These are phyloP conservation scores for Coleophoma crateriformis DNA, from an alignment of 2,329 filamentous ascomycete species.

Conservation along the genomic window DNA sequence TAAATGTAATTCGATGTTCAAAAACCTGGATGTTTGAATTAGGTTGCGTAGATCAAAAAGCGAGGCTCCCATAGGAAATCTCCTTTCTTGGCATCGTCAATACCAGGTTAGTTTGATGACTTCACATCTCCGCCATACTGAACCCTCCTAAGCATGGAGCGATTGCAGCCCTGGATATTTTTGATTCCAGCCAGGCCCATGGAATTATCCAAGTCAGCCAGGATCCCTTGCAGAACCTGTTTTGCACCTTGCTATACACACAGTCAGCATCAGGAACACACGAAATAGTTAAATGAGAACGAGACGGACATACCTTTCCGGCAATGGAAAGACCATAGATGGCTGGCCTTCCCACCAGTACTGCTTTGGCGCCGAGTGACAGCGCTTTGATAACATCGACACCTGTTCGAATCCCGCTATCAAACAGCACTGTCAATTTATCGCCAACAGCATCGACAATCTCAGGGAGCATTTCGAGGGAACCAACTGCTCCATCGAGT, in stretches of 20 bases:
- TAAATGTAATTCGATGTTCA: too few relatives aligned
- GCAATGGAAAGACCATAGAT: conserved; percentile 52
- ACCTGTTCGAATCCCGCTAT: conserved; percentile 50
- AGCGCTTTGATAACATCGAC: conserved; percentile 54
- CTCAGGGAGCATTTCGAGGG: conserved; percentile 51
- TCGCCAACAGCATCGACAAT: conserved; percentile 57
- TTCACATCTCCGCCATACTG: conserved; percentile 19
- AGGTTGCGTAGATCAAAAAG: too few relatives aligned
- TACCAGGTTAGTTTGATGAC: conserved; percentile 13
- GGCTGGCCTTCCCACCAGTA: conserved; percentile 50
- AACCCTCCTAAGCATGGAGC: conserved; percentile 15
- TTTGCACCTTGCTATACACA: conserved; percentile 39
- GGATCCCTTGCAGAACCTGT: conserved; percentile 41
- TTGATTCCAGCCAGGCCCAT: conserved; percentile 48
- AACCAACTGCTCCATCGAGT: conserved; percentile 47
- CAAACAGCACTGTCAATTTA: conserved; percentile 55
- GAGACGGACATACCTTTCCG: conserved; percentile 32
- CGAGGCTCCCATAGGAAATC: neutral
- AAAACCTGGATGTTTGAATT: too few relatives aligned
- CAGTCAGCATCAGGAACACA: neutral
- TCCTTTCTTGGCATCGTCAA: neutral
- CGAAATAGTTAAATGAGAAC: neutral
- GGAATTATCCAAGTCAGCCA: conserved; percentile 48
- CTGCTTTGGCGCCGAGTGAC: conserved; percentile 48
- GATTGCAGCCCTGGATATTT: conserved; percentile 18